phyloP scores from a whole-genome alignment of 2,329 filamentous ascomycete species.

The Chrysosporium queenslandicum region DNA sequence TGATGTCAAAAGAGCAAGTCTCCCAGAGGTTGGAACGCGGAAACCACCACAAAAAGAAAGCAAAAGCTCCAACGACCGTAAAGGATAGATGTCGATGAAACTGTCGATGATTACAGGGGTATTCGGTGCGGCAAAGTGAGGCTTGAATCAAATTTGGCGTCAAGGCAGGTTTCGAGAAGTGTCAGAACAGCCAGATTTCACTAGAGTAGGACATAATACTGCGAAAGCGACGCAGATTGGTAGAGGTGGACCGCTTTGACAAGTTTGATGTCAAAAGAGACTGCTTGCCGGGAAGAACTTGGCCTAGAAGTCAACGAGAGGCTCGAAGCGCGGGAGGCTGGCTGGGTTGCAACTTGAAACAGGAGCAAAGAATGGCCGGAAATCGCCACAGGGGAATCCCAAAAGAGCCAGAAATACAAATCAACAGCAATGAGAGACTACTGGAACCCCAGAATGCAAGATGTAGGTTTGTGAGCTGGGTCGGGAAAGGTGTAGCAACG shows the following conservation, averaged over 20 bases:
- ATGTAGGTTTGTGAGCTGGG: not conserved
- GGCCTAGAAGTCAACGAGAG: not conserved
- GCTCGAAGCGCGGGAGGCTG: not conserved
- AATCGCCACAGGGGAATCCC: not conserved
- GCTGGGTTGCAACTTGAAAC: constrained; percentile 2
- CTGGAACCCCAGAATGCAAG: not conserved
- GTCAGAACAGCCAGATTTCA: not conserved
- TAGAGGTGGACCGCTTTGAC: not conserved
- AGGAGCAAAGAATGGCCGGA: not conserved
- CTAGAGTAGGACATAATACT: constrained; percentile 1
- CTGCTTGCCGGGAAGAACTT: not conserved
- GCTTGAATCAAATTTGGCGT: constrained; percentile 8
- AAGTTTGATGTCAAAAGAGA: not conserved
- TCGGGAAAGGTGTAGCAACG: not conserved
- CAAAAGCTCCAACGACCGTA: not conserved
- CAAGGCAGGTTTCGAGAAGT: not conserved
- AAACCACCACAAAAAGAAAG: not conserved
- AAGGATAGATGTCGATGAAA: not conserved
- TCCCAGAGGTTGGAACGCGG: not conserved
- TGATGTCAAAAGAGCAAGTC: not conserved
- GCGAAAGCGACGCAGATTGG: not conserved
- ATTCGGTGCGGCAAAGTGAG: not conserved
- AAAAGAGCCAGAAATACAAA: not conserved
- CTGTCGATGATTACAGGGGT: not conserved
- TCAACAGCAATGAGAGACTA: not conserved